Evolutionary conservation across 2,329 filamentous ascomycete species (phyloP).

Genomic region (Chalaropsis ovoidea): DNA sequence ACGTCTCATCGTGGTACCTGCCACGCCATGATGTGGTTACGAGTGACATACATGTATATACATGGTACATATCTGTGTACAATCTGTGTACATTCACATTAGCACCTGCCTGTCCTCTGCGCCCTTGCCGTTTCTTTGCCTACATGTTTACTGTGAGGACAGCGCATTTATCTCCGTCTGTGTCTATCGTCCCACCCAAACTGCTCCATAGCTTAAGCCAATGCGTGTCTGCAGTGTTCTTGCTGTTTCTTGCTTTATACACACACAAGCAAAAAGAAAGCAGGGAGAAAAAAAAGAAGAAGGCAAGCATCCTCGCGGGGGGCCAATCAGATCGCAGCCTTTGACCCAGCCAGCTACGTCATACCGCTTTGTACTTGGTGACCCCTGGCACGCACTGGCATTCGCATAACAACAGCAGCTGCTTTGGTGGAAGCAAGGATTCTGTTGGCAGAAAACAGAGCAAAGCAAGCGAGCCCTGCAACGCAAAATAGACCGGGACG

Average conservation of each 20-base stretch:
- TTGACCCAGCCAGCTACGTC: conserved; percentile 10
- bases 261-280: not conserved
- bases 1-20: conserved; percentile 13
- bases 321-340: not conserved
- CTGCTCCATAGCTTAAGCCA: not conserved
- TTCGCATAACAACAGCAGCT: not conserved
- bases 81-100: too few relatives aligned
- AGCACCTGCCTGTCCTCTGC: not conserved
- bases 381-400: conserved; percentile 12
- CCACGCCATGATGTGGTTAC: not conserved
- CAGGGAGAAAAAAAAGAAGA: not conserved
- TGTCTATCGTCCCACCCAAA: not conserved
- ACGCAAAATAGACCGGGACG: too few relatives aligned
- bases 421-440: not conserved
- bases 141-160: not conserved
- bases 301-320: not conserved
- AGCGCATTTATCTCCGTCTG: not conserved
- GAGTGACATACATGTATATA: conserved; percentile 3
- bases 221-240: not conserved
- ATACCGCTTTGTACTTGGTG: conserved; percentile 11
- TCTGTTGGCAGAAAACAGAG: not conserved
- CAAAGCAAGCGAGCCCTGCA: not conserved
- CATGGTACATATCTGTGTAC: too few relatives aligned
- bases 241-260: not conserved
- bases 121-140: not conserved